phyloP scores from a whole-genome alignment of 1,284 basidiomycete species.

The Rhizopogon parksii region DNA sequence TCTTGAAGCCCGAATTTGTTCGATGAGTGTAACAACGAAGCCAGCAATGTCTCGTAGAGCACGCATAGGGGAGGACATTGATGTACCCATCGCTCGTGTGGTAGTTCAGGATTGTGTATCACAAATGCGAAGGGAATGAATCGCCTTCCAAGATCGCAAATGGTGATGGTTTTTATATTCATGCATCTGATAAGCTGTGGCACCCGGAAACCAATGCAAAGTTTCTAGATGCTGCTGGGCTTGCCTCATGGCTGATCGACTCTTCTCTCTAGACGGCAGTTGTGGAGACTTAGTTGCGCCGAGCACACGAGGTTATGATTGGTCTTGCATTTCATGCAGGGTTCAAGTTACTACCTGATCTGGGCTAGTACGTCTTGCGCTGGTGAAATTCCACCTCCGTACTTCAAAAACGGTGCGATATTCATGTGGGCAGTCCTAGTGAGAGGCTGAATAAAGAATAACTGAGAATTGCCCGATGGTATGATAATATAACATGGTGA shows the following conservation, averaged over 20 bases:
- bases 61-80: background rate
- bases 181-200: background rate
- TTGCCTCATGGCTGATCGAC: conserved; percentile 1
- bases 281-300: background rate
- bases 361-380: background rate
- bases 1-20: background rate
- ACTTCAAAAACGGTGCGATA: background rate
- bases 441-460: too few relatives aligned
- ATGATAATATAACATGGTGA: too few relatives aligned
- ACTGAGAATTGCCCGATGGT: too few relatives aligned
- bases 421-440: background rate
- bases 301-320: background rate
- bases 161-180: background rate
- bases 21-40: background rate
- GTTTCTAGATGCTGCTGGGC: background rate
- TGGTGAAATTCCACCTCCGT: background rate
- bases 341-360: background rate
- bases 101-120: background rate
- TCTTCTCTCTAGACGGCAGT: background rate
- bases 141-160: background rate
- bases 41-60: background rate
- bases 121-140: background rate
- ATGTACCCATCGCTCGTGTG: background rate
- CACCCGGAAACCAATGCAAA: background rate
- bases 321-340: background rate